Percentiles rank a stretch among this genome's conserved stretches.
These are phyloP conservation scores for Diutina scorzettiae DNA, from an alignment of 1,139 yeast genomes.

Conservation along the genomic window DNA sequence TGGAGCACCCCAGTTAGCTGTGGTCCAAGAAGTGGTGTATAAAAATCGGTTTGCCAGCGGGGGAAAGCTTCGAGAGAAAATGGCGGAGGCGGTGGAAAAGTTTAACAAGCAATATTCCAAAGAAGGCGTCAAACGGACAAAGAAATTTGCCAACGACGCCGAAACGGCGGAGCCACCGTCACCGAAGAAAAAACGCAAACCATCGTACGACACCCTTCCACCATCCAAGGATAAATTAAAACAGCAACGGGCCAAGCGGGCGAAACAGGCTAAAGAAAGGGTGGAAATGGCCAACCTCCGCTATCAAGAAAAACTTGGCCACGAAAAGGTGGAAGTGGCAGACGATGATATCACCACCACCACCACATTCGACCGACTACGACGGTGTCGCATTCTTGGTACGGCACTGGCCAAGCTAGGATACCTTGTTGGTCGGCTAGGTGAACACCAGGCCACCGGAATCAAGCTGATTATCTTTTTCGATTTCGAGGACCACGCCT, in stretches of 20 bases:
- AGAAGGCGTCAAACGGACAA: background rate
- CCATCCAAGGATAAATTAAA: background rate
- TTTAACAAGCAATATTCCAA: slow-evolving; percentile 16
- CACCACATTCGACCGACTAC: slow-evolving; percentile 11
- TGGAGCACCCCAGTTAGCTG: slow-evolving; percentile 49
- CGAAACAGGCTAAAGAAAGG: background rate
- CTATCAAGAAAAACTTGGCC: background rate
- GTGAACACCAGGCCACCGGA: slow-evolving; percentile 35
- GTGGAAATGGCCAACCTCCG: background rate
- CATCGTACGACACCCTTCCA: background rate
- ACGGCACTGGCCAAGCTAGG: slow-evolving; percentile 53
- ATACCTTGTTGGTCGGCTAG: slow-evolving; percentile 39
- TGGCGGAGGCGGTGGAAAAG: slow-evolving; percentile 22
- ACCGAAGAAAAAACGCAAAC: background rate
- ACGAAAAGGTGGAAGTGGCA: background rate
- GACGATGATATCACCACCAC: background rate
- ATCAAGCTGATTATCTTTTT: slow-evolving; percentile 53
- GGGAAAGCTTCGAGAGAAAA: slow-evolving; percentile 15
- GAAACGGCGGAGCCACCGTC: background rate
- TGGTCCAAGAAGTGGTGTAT: slow-evolving; percentile 41
- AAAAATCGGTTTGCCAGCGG: slow-evolving; percentile 30
- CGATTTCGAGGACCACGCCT: slow-evolving; percentile 63
- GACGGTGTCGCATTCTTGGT: slow-evolving; percentile 34
- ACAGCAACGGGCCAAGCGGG: background rate
- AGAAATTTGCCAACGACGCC: background rate